Evolutionary conservation across 169 alveolate genomes (phyloP).

Genomic region (Plasmodium ovale): DNA sequence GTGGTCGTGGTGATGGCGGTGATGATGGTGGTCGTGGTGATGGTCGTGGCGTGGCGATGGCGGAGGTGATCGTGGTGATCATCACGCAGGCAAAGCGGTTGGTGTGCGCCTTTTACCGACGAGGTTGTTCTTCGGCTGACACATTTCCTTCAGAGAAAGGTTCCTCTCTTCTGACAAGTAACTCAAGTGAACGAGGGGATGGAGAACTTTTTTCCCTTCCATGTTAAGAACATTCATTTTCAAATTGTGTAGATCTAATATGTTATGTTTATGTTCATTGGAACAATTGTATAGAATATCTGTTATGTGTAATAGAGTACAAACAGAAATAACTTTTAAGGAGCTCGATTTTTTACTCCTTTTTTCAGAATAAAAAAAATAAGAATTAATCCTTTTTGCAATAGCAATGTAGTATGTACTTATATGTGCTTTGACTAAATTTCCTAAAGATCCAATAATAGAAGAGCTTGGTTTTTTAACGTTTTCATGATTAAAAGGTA

Average conservation of each 20-base stretch:
- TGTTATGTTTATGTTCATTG: background rate
- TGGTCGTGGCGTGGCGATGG: no score
- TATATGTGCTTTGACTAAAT: slow-evolving; percentile 60
- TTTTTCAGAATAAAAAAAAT: slow-evolving; percentile 36
- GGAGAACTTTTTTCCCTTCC: slow-evolving; percentile 33
- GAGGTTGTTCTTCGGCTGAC: slow-evolving; percentile 16
- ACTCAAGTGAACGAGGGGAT: slow-evolving; percentile 4
- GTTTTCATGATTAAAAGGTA: slow-evolving; percentile 74
- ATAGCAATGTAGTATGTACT: slow-evolving; percentile 16
- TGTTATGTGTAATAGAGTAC: slow-evolving; percentile 62
- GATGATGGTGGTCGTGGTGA: no score
- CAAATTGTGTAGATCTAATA: slow-evolving; percentile 12
- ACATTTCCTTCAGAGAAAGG: slow-evolving; percentile 18
- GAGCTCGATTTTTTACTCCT: slow-evolving; percentile 23
- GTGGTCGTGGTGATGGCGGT: no score
- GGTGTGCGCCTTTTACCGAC: slow-evolving; percentile 12
- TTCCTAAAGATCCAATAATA: slow-evolving; percentile 62
- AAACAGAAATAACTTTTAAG: slow-evolving; percentile 33
- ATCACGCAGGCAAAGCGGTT: background rate
- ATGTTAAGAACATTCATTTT: slow-evolving; percentile 40
- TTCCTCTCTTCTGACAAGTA: background rate
- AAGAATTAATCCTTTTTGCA: slow-evolving; percentile 57
- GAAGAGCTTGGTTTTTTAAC: slow-evolving; percentile 63
- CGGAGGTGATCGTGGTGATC: no score
- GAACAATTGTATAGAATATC: slow-evolving; percentile 32